Evolutionary conservation across 2,329 filamentous ascomycete species (phyloP), one percentile per base, ranked within the genome.

Genomic region (Paraconiothyrium sp.): DNA sequence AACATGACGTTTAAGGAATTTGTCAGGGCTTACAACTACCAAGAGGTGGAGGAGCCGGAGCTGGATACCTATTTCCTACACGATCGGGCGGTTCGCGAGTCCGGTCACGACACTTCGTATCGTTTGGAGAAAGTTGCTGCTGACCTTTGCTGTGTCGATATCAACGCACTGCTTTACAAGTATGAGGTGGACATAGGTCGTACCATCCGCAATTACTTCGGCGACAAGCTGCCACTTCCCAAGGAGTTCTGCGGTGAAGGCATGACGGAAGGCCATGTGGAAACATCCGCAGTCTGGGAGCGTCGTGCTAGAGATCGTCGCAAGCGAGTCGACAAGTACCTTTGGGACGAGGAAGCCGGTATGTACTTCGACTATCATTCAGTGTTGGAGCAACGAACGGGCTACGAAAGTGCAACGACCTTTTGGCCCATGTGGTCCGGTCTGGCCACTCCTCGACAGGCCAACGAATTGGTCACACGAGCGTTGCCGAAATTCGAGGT

Each of bases 361-460:
- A 97, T 98, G 92, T 99, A 93, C 84, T 98, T 98, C 75, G 95
- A 99, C 80, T 99, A 98, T 79, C 87, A 99, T 81, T 97, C 93
- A 0, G 89, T 86, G 64, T 92, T 90, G 79, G 88, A 93, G 75
- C 80, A 93, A 79, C 92, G 91, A 72, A 93, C 89, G 68, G 88
- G 85, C 14, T 98, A 98, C 77, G 95, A 98, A 81, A 92, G 88
- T 66, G 93, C 91, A 58, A 99, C 95, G 2, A 97, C 94, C 0
- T 94, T 98, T 81, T 99, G 95, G 95, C 89, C 95, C 4, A 91
- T 99, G 82, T 99, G 95, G 94, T 93, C 94, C 13, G 94, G 94
- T 57, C 89, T 95, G 52, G 90, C 92, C 14, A 91, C 90, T 35
- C 94, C 94, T 3, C 88, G 88, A 61, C 94, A 97, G 82, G 95